Percentiles rank a stretch among this genome's conserved stretches.
Evolutionary conservation across 768 basidiomycete genomes (phyloP).

Genomic region (Lentinus brumalis): DNA sequence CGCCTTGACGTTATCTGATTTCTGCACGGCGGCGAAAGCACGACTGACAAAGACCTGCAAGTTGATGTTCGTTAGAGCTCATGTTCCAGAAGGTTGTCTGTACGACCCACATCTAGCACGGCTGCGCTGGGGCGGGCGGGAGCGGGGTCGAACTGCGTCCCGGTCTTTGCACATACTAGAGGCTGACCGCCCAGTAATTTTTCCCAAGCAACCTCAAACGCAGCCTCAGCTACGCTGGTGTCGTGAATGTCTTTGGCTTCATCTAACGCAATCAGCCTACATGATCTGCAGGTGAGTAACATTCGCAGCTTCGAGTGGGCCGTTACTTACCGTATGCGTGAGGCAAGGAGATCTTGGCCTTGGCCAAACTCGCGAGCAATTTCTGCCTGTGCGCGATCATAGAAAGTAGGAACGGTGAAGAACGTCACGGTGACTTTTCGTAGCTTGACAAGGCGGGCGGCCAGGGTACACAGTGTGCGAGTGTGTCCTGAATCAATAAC

Average conservation of each 20-base stretch:
- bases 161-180: no score
- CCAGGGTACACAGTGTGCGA: constrained; percentile 6
- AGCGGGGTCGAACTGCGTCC: no score
- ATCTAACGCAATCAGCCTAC: not conserved
- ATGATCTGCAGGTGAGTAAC: not conserved
- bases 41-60: not conserved
- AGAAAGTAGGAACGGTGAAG: not conserved
- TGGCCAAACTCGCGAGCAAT: not conserved
- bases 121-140: no score
- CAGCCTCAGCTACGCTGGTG: not conserved
- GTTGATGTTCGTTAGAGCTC: no score
- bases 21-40: not conserved
- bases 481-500: constrained; percentile 2
- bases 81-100: no score
- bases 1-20: no score
- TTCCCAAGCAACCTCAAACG: no score
- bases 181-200: no score
- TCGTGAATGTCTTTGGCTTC: constrained; percentile 6
- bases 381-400: constrained; percentile 4
- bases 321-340: not conserved
- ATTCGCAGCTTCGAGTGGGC: no score
- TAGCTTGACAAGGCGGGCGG: not conserved
- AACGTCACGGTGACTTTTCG: constrained; percentile 1
- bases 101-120: no score
- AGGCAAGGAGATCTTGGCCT: not conserved